A percentile compares a stretch with the other conserved stretches of the same genome.
Evolutionary conservation across 2,329 filamentous ascomycete species (phyloP).

Genomic region (Fusarium fracticaudum): DNA sequence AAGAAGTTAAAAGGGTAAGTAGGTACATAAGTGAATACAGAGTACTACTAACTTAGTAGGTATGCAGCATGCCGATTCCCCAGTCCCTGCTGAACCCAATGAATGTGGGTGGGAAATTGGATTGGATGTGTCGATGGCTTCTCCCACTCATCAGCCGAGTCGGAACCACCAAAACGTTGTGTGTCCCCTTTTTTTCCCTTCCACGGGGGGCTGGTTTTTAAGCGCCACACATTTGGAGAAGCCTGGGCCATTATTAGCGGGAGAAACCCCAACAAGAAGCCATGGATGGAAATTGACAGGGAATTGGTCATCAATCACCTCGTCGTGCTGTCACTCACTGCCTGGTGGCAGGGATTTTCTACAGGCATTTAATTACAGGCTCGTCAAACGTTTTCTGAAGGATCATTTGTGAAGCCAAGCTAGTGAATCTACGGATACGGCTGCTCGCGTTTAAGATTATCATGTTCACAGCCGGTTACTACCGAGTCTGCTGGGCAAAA

Average conservation of each 20-base stretch:
- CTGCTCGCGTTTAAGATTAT: background rate
- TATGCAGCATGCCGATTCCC: conserved; percentile 29
- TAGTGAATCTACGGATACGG: background rate
- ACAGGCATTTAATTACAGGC: conserved; percentile 26
- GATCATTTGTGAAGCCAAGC: background rate
- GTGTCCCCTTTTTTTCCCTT: conserved; percentile 36
- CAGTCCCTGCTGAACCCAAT: conserved; percentile 33
- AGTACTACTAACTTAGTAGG: background rate
- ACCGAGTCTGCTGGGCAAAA: background rate
- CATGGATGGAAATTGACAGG: conserved; percentile 2
- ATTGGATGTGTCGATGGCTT: conserved; percentile 42
- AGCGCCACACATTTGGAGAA: conserved; percentile 33
- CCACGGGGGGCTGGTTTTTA: conserved; percentile 8
- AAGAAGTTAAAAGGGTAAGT: background rate
- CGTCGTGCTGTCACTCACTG: conserved; percentile 5
- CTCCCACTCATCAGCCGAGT: conserved; percentile 37
- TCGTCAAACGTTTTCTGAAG: conserved; percentile 9
- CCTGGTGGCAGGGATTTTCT: conserved; percentile 13
- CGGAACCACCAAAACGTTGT: conserved; percentile 35
- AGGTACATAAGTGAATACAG: background rate
- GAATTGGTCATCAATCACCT: conserved; percentile 20
- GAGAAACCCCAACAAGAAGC: conserved; percentile 10
- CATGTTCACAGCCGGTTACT: background rate
- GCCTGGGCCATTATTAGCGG: background rate
- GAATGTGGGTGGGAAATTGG: conserved; percentile 42